These are phyloP conservation scores for Exidia glandulosa DNA, from an alignment of 768 basidiomycete genomes.

Conservation along the genomic window DNA sequence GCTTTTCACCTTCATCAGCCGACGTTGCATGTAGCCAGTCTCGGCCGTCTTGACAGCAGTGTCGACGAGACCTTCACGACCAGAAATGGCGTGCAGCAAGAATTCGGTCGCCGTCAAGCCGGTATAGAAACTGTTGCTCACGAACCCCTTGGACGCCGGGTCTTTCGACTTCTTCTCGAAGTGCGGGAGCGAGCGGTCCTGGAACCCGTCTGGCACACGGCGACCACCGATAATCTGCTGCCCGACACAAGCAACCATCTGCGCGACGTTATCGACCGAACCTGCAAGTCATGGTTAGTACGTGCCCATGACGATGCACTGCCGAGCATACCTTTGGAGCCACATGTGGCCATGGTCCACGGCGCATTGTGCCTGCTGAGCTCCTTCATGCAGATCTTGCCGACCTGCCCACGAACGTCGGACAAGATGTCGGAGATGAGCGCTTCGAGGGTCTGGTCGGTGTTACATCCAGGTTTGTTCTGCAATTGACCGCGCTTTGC, in stretches of 20 bases:
- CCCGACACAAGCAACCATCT: conserved; percentile 99
- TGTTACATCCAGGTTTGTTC: conserved; percentile 95
- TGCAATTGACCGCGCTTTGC: conserved; percentile 88
- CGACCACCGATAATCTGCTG: conserved; percentile 98
- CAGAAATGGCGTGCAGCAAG: conserved; percentile 97
- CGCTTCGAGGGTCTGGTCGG: conserved; percentile 96
- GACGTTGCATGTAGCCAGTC: conserved; percentile 98
- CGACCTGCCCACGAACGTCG: conserved; percentile 90
- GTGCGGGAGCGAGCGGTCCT: conserved; percentile 97
- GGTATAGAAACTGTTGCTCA: conserved; percentile 91
- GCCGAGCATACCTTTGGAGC: conserved; percentile 72
- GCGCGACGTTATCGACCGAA: conserved; percentile 97
- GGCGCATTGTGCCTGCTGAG: conserved; percentile 96
- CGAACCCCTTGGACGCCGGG: conserved; percentile 96
- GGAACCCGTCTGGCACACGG: conserved; percentile 98
- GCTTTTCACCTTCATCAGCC: conserved; percentile 87
- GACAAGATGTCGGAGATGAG: conserved; percentile 88
- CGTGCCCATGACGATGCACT: neutral
- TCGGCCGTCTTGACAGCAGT: conserved; percentile 99
- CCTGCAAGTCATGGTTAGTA: conserved; percentile 36
- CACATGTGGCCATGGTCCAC: conserved; percentile 97
- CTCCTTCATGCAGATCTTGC: conserved; percentile 96
- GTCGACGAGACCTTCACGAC: conserved; percentile 96
- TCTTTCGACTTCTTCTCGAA: conserved; percentile 95
- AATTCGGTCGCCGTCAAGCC: conserved; percentile 92